Evolutionary conservation across 768 basidiomycete species (phyloP).

Genomic region (Candolleomyces eurysporus): DNA sequence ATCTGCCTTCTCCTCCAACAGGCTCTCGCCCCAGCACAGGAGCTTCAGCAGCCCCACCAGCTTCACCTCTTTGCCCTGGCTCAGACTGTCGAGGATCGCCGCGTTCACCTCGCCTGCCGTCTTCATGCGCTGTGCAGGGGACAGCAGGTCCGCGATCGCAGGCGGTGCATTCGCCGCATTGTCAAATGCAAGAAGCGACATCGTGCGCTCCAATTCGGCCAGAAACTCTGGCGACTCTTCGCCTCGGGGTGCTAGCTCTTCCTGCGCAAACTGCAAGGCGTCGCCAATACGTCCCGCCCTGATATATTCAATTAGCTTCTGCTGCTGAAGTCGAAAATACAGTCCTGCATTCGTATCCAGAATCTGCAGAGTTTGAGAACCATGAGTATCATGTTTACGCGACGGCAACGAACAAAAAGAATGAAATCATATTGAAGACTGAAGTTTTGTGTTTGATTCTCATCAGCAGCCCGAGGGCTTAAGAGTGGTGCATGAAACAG

Average conservation of each 20-base stretch:
- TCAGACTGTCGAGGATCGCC: constrained; percentile 88
- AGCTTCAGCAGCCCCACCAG: constrained; percentile 78
- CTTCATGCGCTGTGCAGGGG: constrained; percentile 84
- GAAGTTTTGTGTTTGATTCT: constrained; percentile 77
- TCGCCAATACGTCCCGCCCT: constrained; percentile 75
- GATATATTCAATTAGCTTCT: constrained; percentile 93
- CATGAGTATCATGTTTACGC: constrained; percentile 18
- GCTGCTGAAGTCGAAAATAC: constrained; percentile 95
- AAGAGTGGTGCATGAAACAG: constrained; percentile 98
- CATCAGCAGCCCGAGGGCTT: constrained; percentile 84
- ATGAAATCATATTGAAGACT: constrained; percentile 91
- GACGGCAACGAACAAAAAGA: constrained; percentile 12
- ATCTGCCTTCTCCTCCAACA: constrained; percentile 74
- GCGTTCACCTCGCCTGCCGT: constrained; percentile 97
- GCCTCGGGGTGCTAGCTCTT: constrained; percentile 90
- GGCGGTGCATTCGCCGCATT: constrained; percentile 56
- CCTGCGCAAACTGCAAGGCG: constrained; percentile 89
- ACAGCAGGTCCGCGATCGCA: constrained; percentile 75
- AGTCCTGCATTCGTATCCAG: constrained; percentile 92
- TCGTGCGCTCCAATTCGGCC: constrained; percentile 87
- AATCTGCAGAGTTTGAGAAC: constrained; percentile 56
- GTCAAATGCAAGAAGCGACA: constrained; percentile 89
- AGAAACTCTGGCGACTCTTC: constrained; percentile 95
- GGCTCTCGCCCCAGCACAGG: constrained; percentile 83
- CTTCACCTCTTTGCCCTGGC: constrained; percentile 92